A percentile compares a stretch with the other conserved stretches of the same genome.
Evolutionary conservation across 345 rosid species (phyloP).

Genomic region (Aquilaria sinensis): DNA sequence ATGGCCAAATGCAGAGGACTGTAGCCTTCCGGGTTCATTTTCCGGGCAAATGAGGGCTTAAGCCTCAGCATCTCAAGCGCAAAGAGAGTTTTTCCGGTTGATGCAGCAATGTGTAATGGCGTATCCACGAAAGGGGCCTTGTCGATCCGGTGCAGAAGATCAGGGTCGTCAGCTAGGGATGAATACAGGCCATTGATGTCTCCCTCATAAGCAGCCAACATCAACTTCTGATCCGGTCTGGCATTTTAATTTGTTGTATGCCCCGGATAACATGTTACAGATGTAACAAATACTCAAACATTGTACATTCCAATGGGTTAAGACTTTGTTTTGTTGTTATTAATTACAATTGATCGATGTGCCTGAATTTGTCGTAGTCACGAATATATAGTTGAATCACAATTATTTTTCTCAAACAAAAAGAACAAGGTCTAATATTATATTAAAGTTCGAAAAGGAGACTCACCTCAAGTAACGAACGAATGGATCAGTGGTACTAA

Average conservation of each 20-base stretch:
- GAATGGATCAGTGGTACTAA: too few relatives aligned
- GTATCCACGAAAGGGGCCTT: conserved; percentile 17
- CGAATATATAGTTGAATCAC: too few relatives aligned
- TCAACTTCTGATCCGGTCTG: conserved; percentile 11
- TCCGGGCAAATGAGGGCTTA: conserved; percentile 21
- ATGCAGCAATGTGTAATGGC: conserved; percentile 32
- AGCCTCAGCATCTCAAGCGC: conserved; percentile 23
- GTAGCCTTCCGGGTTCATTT: conserved; percentile 22
- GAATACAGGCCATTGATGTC: conserved; percentile 12
- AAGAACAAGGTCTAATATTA: too few relatives aligned
- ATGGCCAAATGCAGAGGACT: conserved; percentile 29
- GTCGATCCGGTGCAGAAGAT: conserved; percentile 13
- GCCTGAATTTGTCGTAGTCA: too few relatives aligned
- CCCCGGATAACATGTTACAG: too few relatives aligned
- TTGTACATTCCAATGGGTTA: too few relatives aligned
- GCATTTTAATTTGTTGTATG: too few relatives aligned
- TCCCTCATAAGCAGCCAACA: conserved; percentile 14
- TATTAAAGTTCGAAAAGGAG: too few relatives aligned
- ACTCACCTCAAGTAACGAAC: too few relatives aligned
- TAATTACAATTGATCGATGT: too few relatives aligned
- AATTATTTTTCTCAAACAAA: not conserved
- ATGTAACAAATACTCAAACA: too few relatives aligned
- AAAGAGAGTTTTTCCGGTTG: conserved; percentile 15
- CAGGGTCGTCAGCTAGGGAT: conserved; percentile 15
- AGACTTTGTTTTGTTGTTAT: too few relatives aligned